Evolutionary conservation across 2,329 filamentous ascomycete genomes (phyloP).

Genomic region (Lachnellula arida): DNA sequence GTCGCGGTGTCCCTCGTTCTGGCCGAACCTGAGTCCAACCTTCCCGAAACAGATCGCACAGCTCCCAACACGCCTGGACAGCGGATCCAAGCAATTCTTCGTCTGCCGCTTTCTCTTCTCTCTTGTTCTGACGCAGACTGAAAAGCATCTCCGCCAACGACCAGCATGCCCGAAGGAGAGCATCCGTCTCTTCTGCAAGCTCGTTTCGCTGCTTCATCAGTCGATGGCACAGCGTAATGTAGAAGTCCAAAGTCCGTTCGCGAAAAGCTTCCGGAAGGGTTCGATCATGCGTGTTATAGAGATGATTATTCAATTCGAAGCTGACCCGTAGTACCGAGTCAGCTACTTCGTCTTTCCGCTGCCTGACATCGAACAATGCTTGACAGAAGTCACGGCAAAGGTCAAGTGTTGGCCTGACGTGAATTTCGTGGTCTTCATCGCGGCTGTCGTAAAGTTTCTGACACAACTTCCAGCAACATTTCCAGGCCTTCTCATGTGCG

Average conservation of each 20-base stretch:
- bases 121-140: constrained; percentile 75
- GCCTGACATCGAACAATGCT: constrained; percentile 79
- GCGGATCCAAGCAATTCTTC: constrained; percentile 83
- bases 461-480: constrained; percentile 88
- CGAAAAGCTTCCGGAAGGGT: constrained; percentile 80
- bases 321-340: constrained; percentile 89
- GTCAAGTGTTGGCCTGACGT: constrained; percentile 72
- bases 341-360: constrained; percentile 69
- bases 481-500: constrained; percentile 85
- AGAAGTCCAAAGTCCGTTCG: constrained; percentile 88
- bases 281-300: constrained; percentile 88
- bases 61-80: constrained; percentile 90
- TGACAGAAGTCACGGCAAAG: constrained; percentile 91
- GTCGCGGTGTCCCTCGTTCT: constrained; percentile 78
- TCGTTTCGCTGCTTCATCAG: constrained; percentile 91
- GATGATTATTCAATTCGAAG: constrained; percentile 91
- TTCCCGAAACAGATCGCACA: constrained; percentile 88
- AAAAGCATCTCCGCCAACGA: constrained; percentile 88
- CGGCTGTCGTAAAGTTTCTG: constrained; percentile 81
- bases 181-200: constrained; percentile 75
- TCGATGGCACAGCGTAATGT: constrained; percentile 87
- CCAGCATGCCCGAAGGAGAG: constrained; percentile 83
- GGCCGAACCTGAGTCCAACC: constrained; percentile 87
- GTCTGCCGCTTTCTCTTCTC: constrained; percentile 67
- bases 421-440: constrained; percentile 63